phyloP scores from a whole-genome alignment of 176 grass and related monocot genomes.

The Oropetium thomaeum region DNA sequence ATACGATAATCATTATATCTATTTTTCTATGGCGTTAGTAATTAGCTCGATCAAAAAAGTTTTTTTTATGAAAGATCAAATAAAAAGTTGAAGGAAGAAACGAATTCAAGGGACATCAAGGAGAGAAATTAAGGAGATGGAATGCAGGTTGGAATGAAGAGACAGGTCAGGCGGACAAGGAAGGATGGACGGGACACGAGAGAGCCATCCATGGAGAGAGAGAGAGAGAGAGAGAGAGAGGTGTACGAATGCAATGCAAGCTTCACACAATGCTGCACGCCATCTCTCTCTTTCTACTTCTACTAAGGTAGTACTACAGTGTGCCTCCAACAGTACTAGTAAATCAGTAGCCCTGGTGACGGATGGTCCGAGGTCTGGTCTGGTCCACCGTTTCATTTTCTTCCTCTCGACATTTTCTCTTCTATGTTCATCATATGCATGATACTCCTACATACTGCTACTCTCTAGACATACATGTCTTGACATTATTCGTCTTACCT shows the following conservation, averaged over 20 bases:
- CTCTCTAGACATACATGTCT: too few species aligned
- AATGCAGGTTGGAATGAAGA: constrained; percentile 8
- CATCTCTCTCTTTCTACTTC: constrained; percentile 9
- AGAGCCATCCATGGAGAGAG: neutral
- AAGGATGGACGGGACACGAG: constrained; percentile 21
- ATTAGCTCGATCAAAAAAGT: too few species aligned
- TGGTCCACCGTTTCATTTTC: neutral
- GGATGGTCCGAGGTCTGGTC: neutral
- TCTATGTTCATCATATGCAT: too few species aligned
- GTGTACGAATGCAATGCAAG: neutral
- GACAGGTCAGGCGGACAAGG: constrained; percentile 19
- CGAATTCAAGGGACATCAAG: too few species aligned
- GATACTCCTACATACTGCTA: too few species aligned
- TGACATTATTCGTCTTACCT: too few species aligned
- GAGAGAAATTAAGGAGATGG: neutral
- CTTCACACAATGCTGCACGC: constrained; percentile 11
- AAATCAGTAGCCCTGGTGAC: neutral
- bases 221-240: neutral
- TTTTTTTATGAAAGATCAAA: too few species aligned
- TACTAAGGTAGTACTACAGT: neutral
- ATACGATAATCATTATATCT: too few species aligned
- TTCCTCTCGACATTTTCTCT: too few species aligned
- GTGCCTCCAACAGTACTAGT: constrained; percentile 17
- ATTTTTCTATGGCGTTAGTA: too few species aligned
- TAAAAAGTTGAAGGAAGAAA: too few species aligned